These are phyloP conservation scores for Aspergillus eucalypticola DNA, from an alignment of 2,329 filamentous ascomycete species.

Conservation along the genomic window DNA sequence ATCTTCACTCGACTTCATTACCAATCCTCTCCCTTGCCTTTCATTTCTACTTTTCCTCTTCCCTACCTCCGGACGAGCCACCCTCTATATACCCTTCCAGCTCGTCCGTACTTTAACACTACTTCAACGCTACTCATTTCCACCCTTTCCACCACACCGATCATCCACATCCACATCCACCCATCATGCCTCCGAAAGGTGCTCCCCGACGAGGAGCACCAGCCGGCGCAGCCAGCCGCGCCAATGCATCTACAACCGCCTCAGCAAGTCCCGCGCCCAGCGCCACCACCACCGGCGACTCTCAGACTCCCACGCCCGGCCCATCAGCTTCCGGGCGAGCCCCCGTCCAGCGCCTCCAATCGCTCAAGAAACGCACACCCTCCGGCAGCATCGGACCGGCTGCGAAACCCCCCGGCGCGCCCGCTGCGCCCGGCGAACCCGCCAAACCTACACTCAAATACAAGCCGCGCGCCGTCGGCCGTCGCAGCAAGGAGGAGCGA, in stretches of 20 bases:
- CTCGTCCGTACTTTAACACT: background rate
- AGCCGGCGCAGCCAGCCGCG: conserved; percentile 21
- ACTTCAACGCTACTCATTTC: background rate
- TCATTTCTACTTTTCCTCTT: background rate
- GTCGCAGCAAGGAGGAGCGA: conserved; percentile 49
- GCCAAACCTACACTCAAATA: conserved; percentile 45
- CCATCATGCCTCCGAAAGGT: conserved; percentile 38
- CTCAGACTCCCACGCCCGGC: background rate
- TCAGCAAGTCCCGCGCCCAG: conserved; percentile 18
- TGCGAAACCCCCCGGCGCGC: conserved; percentile 15
- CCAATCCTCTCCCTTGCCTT: background rate
- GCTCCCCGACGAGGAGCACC: conserved; percentile 27
- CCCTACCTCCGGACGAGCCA: background rate
- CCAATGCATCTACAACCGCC: conserved; percentile 16
- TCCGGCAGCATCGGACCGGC: conserved; percentile 36
- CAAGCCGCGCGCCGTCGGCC: conserved; percentile 43
- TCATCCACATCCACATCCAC: background rate
- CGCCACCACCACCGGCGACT: conserved; percentile 11
- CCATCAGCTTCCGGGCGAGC: conserved; percentile 26
- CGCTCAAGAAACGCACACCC: conserved; percentile 41
- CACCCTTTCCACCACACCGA: background rate
- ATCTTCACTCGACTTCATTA: background rate
- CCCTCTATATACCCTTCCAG: background rate
- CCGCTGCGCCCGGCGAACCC: conserved; percentile 27
- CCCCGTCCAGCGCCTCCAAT: conserved; percentile 45